These are phyloP conservation scores for Fusarium praegraminearum DNA, from an alignment of 2,329 filamentous ascomycete genomes.

Conservation along the genomic window DNA sequence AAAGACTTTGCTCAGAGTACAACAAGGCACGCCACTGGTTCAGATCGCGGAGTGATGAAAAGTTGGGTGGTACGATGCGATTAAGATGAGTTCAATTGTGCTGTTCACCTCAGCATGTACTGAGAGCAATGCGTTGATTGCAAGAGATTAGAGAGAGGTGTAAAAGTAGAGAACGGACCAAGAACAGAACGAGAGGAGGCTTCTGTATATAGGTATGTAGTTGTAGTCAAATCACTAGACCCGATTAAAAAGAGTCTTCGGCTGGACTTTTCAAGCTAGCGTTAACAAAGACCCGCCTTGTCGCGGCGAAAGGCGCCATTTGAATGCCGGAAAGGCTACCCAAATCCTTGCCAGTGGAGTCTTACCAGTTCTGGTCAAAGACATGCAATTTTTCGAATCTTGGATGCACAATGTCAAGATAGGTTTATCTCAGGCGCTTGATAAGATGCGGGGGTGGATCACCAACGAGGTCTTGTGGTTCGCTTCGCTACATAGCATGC, in stretches of 20 bases:
- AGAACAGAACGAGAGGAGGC: conserved; percentile 18
- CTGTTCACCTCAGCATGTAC: conserved; percentile 7
- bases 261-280: conserved; percentile 37
- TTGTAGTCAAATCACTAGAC: conserved; percentile 30
- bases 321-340: conserved; percentile 23
- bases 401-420: conserved; percentile 15
- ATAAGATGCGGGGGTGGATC: conserved; percentile 45
- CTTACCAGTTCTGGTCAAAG: conserved; percentile 34
- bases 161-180: not conserved
- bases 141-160: conserved; percentile 14
- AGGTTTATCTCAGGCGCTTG: conserved; percentile 26
- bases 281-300: conserved; percentile 32
- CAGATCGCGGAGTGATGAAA: conserved; percentile 25
- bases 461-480: conserved; percentile 18
- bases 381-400: conserved; percentile 27
- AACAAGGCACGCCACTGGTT: conserved; percentile 24
- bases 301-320: conserved; percentile 20
- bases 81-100: conserved; percentile 20
- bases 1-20: conserved; percentile 24
- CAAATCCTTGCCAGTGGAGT: conserved; percentile 33
- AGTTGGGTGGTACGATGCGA: conserved; percentile 30
- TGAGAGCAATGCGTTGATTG: conserved; percentile 9
- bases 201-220: conserved; percentile 27
- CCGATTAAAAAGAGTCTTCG: conserved; percentile 39
- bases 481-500: conserved; percentile 13